Conservation (phyloP, 2,329 filamentous ascomycete species). For the Alternaria brassicicola region DNA sequence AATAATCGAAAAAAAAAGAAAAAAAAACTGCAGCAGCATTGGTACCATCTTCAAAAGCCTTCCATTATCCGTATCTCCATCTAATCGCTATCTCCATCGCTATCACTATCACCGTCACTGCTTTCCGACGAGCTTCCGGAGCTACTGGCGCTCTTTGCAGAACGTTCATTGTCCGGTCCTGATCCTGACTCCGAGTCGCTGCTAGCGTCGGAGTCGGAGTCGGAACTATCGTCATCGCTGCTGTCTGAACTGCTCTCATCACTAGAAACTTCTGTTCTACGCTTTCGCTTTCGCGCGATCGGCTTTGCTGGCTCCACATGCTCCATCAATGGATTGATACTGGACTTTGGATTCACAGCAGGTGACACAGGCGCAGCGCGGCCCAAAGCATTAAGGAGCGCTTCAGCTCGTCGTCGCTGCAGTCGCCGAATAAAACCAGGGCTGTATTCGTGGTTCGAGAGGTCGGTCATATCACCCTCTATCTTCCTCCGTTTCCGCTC, state of each 20-base stretch:
- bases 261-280: conserved; percentile 35
- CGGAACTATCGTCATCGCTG: conserved; percentile 35
- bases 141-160: conserved; percentile 13
- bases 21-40: neutral
- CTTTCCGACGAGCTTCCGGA: conserved; percentile 13
- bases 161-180: neutral
- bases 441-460: conserved; percentile 31
- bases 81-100: conserved; percentile 11
- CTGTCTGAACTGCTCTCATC: conserved; percentile 45
- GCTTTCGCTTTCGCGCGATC: conserved; percentile 36
- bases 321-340: conserved; percentile 24
- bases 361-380: conserved; percentile 32
- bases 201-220: conserved; percentile 12
- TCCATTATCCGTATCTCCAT: neutral
- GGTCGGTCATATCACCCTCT: conserved; percentile 38
- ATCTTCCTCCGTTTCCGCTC: conserved; percentile 39
- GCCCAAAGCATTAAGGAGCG: conserved; percentile 39
- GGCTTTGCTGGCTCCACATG: conserved; percentile 21
- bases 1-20: neutral
- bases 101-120: conserved; percentile 26
- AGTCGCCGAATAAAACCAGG: conserved; percentile 44
- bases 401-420: conserved; percentile 41
- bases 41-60: neutral
- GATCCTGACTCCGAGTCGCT: neutral
- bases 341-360: conserved; percentile 15